phyloP scores from a whole-genome alignment of 2,329 filamentous ascomycete species.

The Stagonosporopsis tanaceti region DNA sequence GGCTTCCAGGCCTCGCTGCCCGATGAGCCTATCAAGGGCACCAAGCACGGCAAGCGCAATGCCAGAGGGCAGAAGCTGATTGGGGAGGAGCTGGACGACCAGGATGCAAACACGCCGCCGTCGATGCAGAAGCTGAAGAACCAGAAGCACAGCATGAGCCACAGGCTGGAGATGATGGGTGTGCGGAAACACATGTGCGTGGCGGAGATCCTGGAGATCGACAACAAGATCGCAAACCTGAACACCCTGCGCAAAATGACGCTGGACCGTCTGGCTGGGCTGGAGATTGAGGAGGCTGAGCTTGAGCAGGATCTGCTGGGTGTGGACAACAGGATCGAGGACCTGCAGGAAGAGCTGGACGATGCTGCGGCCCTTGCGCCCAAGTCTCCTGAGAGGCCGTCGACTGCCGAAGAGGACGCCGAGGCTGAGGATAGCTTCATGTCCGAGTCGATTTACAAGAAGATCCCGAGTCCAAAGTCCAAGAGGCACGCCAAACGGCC shows the following conservation, averaged over 20 bases:
- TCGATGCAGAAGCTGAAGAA: constrained; percentile 77
- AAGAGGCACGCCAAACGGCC: constrained; percentile 62
- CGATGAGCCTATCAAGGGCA: constrained; percentile 59
- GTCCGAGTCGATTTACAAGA: constrained; percentile 97
- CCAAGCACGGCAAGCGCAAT: constrained; percentile 69
- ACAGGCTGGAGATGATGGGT: constrained; percentile 87
- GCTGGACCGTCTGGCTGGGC: constrained; percentile 79
- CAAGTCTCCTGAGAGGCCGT: constrained; percentile 49
- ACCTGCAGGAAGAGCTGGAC: constrained; percentile 66
- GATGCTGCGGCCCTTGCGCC: constrained; percentile 57
- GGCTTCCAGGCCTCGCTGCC: constrained; percentile 93
- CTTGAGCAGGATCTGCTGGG: constrained; percentile 82
- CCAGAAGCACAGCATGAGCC: constrained; percentile 80
- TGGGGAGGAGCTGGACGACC: constrained; percentile 63
- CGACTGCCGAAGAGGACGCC: constrained; percentile 61
- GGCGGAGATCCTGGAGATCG: constrained; percentile 93
- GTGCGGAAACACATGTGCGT: constrained; percentile 98
- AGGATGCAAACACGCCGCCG: constrained; percentile 66
- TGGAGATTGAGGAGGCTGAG: constrained; percentile 90
- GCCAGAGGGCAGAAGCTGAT: constrained; percentile 81
- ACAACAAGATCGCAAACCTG: constrained; percentile 94
- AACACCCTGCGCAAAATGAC: constrained; percentile 93
- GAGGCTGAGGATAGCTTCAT: constrained; percentile 74
- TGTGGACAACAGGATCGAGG: constrained; percentile 68
- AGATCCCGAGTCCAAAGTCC: constrained; percentile 71